phyloP scores from a whole-genome alignment of 1,139 yeast species.

The Cylindricascospora bacillispora region DNA sequence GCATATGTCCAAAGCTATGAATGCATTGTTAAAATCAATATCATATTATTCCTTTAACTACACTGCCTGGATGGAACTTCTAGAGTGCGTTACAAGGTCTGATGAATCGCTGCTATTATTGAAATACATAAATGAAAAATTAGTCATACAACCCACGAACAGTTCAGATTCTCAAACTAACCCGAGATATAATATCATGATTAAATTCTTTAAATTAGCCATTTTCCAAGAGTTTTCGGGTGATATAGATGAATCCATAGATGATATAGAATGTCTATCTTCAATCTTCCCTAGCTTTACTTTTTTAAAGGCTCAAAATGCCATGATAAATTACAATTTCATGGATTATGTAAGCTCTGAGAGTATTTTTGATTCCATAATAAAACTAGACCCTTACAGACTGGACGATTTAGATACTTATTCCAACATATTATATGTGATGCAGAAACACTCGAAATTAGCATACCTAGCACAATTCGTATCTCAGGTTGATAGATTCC shows the following conservation, averaged over 20 bases:
- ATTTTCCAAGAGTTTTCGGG: constrained; percentile 74
- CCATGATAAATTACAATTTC: constrained; percentile 66
- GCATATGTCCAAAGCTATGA: constrained; percentile 46
- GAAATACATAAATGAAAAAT: constrained; percentile 26
- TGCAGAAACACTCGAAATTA: constrained; percentile 77
- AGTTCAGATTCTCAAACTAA: constrained; percentile 11
- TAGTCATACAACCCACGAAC: not conserved
- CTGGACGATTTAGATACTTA: constrained; percentile 84
- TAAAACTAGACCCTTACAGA: constrained; percentile 70
- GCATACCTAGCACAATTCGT: constrained; percentile 83
- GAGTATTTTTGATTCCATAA: constrained; percentile 58
- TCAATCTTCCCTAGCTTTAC: constrained; percentile 56
- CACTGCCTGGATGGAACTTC: constrained; percentile 86
- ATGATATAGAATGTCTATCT: constrained; percentile 36
- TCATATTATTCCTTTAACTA: constrained; percentile 69
- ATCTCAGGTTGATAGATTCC: constrained; percentile 66
- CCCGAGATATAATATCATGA: constrained; percentile 34
- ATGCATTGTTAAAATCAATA: constrained; percentile 42
- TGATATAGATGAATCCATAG: constrained; percentile 39
- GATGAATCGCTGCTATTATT: constrained; percentile 48
- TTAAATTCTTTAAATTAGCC: constrained; percentile 55
- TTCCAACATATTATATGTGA: constrained; percentile 87
- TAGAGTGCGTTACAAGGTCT: constrained; percentile 47
- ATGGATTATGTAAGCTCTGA: constrained; percentile 77
- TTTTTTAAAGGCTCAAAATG: constrained; percentile 68